A percentile compares a stretch with the other conserved stretches of the same genome.
Conservation (phyloP, 2,329 filamentous ascomycete species). For the Pestalotiopsis sp. region DNA sequence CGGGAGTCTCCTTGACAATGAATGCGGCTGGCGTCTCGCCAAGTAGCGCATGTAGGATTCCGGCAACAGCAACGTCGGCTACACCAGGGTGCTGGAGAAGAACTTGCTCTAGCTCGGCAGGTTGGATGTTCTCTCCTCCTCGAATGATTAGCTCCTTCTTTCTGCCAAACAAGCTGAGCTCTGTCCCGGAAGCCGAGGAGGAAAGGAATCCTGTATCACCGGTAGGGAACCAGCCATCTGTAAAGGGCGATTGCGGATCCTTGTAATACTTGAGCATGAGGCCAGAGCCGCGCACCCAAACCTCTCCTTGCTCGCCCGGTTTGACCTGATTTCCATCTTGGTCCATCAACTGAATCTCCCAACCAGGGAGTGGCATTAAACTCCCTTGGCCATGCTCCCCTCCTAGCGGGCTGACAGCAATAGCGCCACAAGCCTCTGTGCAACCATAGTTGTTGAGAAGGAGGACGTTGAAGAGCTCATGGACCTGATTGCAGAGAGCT, state of each 20-base stretch:
- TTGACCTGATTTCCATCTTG: slow-evolving; percentile 6
- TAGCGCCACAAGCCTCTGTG: slow-evolving; percentile 9
- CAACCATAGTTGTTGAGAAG: slow-evolving; percentile 10
- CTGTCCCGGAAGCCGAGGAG: neutral
- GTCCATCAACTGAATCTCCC: slow-evolving; percentile 11
- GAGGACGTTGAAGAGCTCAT: neutral
- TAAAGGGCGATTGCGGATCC: slow-evolving; percentile 1
- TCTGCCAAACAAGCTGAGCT: slow-evolving; percentile 1
- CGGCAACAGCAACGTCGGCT: slow-evolving; percentile 5
- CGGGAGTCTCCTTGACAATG: slow-evolving; percentile 8
- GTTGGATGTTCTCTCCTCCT: slow-evolving; percentile 10
- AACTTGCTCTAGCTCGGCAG: slow-evolving; percentile 8
- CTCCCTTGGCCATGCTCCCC: neutral
- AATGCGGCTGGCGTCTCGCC: slow-evolving; percentile 9
- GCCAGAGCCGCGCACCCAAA: slow-evolving; percentile 5
- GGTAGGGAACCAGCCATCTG: slow-evolving; percentile 9
- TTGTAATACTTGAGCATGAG: slow-evolving; percentile 9
- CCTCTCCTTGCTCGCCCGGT: slow-evolving; percentile 5
- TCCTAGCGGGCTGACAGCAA: slow-evolving; percentile 3
- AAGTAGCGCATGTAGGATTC: neutral
- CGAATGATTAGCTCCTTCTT: slow-evolving; percentile 10
- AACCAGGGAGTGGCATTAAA: neutral
- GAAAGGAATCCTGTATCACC: slow-evolving; percentile 7
- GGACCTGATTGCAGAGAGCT: slow-evolving; percentile 2
- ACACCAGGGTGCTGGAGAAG: slow-evolving; percentile 6